Conservation (phyloP, 2,329 filamentous ascomycete species). For the Cyphellophora attinorum region DNA sequence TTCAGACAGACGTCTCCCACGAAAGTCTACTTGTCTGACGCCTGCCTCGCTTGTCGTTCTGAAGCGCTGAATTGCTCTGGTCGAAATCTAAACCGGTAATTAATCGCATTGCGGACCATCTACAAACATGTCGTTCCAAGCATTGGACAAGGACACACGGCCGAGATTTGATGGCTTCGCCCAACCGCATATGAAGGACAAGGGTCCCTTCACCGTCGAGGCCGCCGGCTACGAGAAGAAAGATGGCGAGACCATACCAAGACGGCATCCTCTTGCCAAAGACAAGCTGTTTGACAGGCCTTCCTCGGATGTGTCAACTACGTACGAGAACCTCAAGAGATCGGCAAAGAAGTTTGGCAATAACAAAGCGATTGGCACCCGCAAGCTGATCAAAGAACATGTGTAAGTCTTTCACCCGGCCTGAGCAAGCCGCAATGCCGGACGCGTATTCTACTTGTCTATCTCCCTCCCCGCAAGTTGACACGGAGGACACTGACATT, state of each 20-base stretch:
- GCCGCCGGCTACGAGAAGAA: conserved; percentile 57
- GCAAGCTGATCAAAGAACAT: conserved; percentile 67
- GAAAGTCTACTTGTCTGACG: too few relatives aligned
- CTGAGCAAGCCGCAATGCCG: too few relatives aligned
- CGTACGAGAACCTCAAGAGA: conserved; percentile 68
- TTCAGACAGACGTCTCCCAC: too few relatives aligned
- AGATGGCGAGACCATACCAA: conserved; percentile 74
- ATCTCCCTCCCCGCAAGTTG: too few relatives aligned
- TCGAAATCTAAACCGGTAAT: too few relatives aligned
- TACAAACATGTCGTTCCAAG: too few relatives aligned
- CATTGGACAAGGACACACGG: conserved; percentile 13
- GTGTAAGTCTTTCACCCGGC: too few relatives aligned
- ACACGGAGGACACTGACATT: too few relatives aligned
- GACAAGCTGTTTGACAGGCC: conserved; percentile 60
- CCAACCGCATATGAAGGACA: conserved; percentile 48
- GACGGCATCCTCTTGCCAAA: conserved; percentile 62
- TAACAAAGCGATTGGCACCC: conserved; percentile 58
- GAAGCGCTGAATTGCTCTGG: too few relatives aligned
- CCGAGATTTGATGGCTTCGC: conserved; percentile 14
- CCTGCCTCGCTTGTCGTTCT: too few relatives aligned
- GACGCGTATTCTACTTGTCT: too few relatives aligned
- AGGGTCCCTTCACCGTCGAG: conserved; percentile 67
- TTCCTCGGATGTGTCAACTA: conserved; percentile 60
- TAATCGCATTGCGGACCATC: too few relatives aligned
- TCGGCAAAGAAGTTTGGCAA: conserved; percentile 55